A percentile compares a stretch with the other conserved stretches of the same genome.
These are phyloP conservation scores for Lathyrus sativus DNA, from an alignment of 306 rosid species.

Conservation along the genomic window DNA sequence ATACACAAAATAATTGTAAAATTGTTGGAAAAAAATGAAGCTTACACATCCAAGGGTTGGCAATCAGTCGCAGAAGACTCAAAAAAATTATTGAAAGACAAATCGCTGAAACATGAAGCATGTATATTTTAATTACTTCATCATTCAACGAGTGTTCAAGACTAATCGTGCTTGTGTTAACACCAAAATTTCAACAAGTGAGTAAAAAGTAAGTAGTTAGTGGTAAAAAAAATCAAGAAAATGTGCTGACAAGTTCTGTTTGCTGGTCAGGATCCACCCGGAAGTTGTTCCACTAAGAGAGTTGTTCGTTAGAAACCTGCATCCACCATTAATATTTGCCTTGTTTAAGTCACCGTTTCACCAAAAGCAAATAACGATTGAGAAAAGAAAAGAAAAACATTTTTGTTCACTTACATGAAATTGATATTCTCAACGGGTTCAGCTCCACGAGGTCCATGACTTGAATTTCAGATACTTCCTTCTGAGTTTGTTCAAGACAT, in stretches of 20 bases:
- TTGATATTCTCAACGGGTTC: no score
- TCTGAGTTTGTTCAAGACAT: no score
- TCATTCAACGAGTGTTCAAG: conserved; percentile 1
- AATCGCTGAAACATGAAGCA: conserved; percentile 58
- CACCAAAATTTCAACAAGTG: no score
- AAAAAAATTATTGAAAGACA: conserved; percentile 80
- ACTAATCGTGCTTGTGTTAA: not conserved
- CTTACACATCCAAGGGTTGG: conserved; percentile 60
- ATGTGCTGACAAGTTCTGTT: conserved; percentile 54
- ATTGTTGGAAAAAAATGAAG: conserved; percentile 16
- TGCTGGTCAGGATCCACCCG: no score
- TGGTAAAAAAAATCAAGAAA: not conserved
- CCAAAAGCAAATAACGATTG: no score
- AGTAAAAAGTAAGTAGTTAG: conserved; percentile 3
- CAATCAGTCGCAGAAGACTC: conserved; percentile 37
- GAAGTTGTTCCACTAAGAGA: no score
- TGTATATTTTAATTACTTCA: conserved; percentile 29
- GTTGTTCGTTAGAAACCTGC: no score
- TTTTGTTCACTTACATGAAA: conserved; percentile 59
- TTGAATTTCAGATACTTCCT: no score
- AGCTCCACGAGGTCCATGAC: no score
- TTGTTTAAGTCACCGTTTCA: no score
- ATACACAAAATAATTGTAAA: not conserved
- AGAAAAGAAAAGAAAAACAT: no score
- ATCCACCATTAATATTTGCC: no score